Evolutionary conservation across 176 grass and related monocot genomes (phyloP), one percentile per base, ranked within the genome.

Genomic region (Cymbopogon citratus): DNA sequence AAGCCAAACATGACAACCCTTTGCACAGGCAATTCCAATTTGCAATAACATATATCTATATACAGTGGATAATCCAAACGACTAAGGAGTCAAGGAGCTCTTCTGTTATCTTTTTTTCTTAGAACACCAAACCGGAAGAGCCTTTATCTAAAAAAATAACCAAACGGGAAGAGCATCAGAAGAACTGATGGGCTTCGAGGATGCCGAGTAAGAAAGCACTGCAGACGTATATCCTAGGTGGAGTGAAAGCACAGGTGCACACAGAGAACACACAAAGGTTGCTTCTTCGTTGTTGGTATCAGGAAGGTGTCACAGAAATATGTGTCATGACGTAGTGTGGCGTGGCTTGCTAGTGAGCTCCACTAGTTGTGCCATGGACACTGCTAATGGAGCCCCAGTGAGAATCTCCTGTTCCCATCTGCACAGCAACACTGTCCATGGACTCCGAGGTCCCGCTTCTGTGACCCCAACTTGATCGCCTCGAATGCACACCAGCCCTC

Each of bases 381-480:
- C 85, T 85, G 69, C 73, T 82, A 24, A 89, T 80, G 5, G 86
- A 69, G 13, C 77, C 72, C 85, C 85, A 82, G 73, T 89, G 85
- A 49, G 83, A 63, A 78, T 89, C 78, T 24, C 82, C 83, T 8
- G 67, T 74, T 85, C 71, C 77, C 77, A 89, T 82, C 36, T 80
- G 84, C 81, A 73, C 68, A 0, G 85, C 79, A 1, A 84, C 52
- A 74, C 86, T 89, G 71, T 89, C 88, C 72, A 82, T 83, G 3
- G 88, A 88, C 40, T 84, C 88, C 1, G 86, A 91, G 35, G 80
- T 94, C 25, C 80, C 88, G 69, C 88, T 90, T 77, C 84, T 83
- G 71, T 86, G 89, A 54, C 85, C 92, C 95, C 90, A 91, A 33
- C 95, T 94, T 44, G 86, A 91, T 69, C 88, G 86, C 69, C 88